A percentile compares a stretch with the other conserved stretches of the same genome.
Conservation (phyloP, 2,329 filamentous ascomycete genomes). For the Cucurbitaria berberidis region DNA sequence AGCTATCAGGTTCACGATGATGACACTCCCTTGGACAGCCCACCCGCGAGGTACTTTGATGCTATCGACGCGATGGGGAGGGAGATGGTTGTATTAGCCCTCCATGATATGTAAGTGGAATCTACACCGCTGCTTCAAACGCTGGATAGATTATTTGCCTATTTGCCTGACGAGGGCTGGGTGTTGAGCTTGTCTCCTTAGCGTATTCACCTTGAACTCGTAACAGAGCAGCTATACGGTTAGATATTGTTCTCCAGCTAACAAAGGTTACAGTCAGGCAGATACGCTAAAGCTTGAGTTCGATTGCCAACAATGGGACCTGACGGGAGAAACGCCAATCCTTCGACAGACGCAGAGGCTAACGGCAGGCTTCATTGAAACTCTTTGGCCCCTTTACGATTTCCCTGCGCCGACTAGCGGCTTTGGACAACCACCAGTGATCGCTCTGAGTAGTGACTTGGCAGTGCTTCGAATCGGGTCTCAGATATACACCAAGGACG, state of each 20-base stretch:
- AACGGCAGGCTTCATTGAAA: neutral
- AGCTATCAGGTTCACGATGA: neutral
- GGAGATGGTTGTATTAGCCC: neutral
- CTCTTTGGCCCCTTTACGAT: neutral
- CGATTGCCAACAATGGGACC: neutral
- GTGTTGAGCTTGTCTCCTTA: neutral
- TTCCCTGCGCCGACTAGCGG: neutral
- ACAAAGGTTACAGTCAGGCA: neutral
- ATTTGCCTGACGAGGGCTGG: neutral
- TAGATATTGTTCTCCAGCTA: neutral
- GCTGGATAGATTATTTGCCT: neutral
- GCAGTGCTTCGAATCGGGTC: neutral
- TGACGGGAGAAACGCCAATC: neutral
- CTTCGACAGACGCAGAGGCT: neutral
- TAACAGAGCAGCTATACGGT: no score
- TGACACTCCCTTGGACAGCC: neutral
- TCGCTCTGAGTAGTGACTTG: neutral
- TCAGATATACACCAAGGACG: neutral
- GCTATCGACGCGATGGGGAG: neutral
- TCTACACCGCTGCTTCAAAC: neutral
- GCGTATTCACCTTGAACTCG: no score
- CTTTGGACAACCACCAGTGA: neutral
- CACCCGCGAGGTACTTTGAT: neutral
- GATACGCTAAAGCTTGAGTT: neutral
- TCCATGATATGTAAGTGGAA: neutral